Evolutionary conservation across 2,329 filamentous ascomycete species (phyloP), one percentile per base, ranked within the genome.

Genomic region (Paraconiothyrium brasiliense): DNA sequence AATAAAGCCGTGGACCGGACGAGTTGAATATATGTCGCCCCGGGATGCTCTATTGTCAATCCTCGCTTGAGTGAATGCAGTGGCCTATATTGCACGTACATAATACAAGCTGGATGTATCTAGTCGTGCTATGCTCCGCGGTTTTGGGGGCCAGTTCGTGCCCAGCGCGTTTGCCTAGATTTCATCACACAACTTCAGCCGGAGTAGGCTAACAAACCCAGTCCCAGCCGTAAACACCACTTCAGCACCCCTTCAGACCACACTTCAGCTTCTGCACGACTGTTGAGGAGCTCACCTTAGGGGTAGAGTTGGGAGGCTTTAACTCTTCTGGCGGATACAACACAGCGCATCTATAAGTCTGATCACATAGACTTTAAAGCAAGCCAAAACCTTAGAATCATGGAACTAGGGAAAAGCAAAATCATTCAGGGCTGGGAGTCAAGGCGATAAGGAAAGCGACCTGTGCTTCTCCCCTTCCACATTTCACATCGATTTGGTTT

Each of bases 131-230:
- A 20, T 20, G 20, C 20, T 20, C 20, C 20, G 20, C 20, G 20
- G 20, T 20, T 20, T 20, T 20, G 20, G 20, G 20, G 20, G 13
- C 37, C 11, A 41, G 37, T 41, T 16, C n/a, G 3, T 13, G 13
- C 6, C 37, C 34, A 14, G 4, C 10, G 34, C 49, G 49, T 34
- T 27, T 24, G 22, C 49, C 32, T 39, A 20, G 32, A 52, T 34
- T 20, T 39, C 34, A 52, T 11, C 11, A 32, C 32, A 11, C 34
- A 4, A 24, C 16, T 41, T 27, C 20, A 16, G 20, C 20, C 50
- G 50, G 50, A 27, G 35, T 54, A 54, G 41, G 27, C 50, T 54
- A 27, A 39, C 49, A 52, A 37, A 14, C 20, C 13, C 32, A 22
- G 16, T n/a, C 20, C 20, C 20, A 20, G 20, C 20, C 20, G 20